These are phyloP conservation scores for Rubus idaeus DNA, from an alignment of 306 rosid species.

Conservation along the genomic window DNA sequence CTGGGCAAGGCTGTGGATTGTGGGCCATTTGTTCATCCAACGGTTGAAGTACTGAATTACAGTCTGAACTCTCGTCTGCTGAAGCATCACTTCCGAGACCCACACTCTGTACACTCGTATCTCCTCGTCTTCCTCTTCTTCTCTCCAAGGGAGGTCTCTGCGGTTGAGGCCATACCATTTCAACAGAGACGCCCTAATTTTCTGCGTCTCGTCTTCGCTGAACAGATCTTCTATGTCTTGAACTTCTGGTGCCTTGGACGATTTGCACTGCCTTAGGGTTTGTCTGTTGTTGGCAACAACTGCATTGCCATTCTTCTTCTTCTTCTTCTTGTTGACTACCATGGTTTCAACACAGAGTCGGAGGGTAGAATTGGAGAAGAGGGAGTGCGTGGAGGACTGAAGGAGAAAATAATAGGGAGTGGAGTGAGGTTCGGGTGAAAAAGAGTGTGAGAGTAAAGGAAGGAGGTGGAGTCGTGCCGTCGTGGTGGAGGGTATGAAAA, in stretches of 20 bases:
- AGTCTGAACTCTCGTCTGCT: conserved; percentile 88
- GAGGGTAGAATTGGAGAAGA: neutral
- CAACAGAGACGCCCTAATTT: conserved; percentile 50
- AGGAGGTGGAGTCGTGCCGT: neutral
- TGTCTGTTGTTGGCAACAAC: neutral
- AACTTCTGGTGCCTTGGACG: neutral
- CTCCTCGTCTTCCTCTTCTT: conserved; percentile 33
- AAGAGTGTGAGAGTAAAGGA: neutral
- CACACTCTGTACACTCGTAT: conserved; percentile 75
- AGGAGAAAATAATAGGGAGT: neutral
- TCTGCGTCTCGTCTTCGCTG: conserved; percentile 43
- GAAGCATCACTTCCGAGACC: conserved; percentile 93
- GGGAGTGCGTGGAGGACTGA: neutral
- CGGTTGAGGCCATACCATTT: conserved; percentile 71
- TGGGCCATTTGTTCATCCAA: conserved; percentile 88
- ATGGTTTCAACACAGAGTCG: neutral
- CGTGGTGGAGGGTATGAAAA: too few species aligned
- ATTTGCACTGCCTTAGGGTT: conserved; percentile 3
- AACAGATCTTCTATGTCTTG: conserved; percentile 72
- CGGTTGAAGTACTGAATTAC: conserved; percentile 69
- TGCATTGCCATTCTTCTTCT: neutral
- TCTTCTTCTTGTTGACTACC: neutral
- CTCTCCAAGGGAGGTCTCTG: conserved; percentile 87
- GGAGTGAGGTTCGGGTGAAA: neutral
- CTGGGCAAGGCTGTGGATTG: conserved; percentile 58